phyloP scores from a whole-genome alignment of 2,329 filamentous ascomycete genomes.

The Cryphonectria nitschkei region DNA sequence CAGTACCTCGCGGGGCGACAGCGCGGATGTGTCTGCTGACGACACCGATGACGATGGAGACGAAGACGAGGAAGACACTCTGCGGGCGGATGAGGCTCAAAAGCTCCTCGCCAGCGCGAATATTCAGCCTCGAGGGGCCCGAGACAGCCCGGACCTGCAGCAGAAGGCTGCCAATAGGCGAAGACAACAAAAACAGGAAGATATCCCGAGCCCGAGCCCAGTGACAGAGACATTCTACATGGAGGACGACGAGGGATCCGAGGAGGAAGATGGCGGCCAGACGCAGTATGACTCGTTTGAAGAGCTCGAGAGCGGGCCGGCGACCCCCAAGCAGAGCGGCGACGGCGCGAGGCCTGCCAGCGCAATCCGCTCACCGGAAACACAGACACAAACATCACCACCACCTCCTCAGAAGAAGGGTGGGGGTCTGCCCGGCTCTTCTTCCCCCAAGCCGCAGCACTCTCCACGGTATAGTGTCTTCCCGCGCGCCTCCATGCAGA shows the following conservation, averaged over 20 bases:
- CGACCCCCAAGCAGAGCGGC: slow-evolving; percentile 20
- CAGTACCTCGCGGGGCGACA: slow-evolving; percentile 12
- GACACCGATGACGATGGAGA: background rate
- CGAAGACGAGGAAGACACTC: slow-evolving; percentile 25
- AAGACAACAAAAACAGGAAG: background rate
- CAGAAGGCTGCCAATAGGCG: slow-evolving; percentile 1
- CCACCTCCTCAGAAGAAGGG: background rate
- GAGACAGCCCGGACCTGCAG: background rate
- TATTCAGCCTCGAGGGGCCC: background rate
- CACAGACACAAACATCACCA: too few relatives aligned
- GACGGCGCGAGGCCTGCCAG: slow-evolving; percentile 9
- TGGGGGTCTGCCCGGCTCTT: background rate
- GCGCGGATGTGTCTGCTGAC: slow-evolving; percentile 13
- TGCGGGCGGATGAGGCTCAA: slow-evolving; percentile 24
- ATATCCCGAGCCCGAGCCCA: slow-evolving; percentile 20
- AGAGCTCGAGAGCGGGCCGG: slow-evolving; percentile 21
- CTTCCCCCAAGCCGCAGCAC: slow-evolving; percentile 15
- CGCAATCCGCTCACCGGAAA: slow-evolving; percentile 23
- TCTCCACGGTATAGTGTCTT: slow-evolving; percentile 19
- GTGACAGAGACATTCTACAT: slow-evolving; percentile 28
- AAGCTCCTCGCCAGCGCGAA: slow-evolving; percentile 20
- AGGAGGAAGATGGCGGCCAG: slow-evolving; percentile 19
- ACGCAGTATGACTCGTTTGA: slow-evolving; percentile 26
- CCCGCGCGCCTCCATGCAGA: background rate
- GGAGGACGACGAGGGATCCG: slow-evolving; percentile 27